Base-by-base conservation (phyloP, 805 yeast genomes). In the Kregervanrija fluxuum region DNA sequence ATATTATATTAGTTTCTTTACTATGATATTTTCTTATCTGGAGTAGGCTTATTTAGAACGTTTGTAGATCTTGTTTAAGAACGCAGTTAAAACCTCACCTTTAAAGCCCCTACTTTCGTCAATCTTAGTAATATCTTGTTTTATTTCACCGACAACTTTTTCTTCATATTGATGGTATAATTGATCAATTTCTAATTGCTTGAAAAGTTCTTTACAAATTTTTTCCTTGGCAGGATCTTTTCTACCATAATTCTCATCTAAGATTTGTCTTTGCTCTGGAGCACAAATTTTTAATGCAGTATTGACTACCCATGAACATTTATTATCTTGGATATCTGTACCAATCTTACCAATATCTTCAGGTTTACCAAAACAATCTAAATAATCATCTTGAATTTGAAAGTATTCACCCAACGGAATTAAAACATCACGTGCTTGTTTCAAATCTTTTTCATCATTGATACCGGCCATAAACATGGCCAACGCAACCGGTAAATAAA, bases 271-370 rank as follows among this genome's bases (percentile, higher is more conserved):
- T 71, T 93, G 97, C 51, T 81, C 93, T 36, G 88, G 78, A 28
- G 77, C 73, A 43, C 78, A 91, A 53, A 81, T 69, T 63, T 82
- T 75, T 57, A 93, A 77, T 8, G 99, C 99, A 55, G 87, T 85
- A 74, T 93, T 93, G 58, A 93, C 77, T 45, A 93, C 81, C 99
- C 99, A 93, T 37, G 96, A 85, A 68, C 99, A 93, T 69, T 93
- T 93, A 79, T 93, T 93, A 69, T 93, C 99, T 70, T 85, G 85
- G 61, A 93, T 93, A 65, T 93, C 99, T 48, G 99, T 93, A 55
- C 99, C 99, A 55, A 93, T 88, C 74, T 93, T 93, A 51, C 99
- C 99, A 61, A 90, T 93, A 60, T 91, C 88, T 62, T 86, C 95
- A 37, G 99, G 96, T 57, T 91, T 88, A 53, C 99, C 99, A 61